Evolutionary conservation across 176 grass and related monocot species (phyloP).

Genomic region (Musa troglodytarum): DNA sequence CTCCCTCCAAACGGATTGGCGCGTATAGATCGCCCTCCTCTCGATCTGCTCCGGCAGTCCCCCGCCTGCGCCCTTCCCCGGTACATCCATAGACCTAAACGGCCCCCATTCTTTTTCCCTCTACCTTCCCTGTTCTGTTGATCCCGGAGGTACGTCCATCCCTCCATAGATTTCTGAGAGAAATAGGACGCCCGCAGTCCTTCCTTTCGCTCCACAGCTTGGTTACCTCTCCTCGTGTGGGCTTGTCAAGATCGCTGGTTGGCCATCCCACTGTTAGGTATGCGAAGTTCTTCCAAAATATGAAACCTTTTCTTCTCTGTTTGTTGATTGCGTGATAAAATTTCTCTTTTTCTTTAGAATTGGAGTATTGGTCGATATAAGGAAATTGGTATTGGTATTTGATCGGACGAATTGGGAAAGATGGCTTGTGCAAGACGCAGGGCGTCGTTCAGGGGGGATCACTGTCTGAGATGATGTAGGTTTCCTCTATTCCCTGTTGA

Average conservation of each 20-base stretch:
- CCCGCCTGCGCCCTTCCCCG: too few relatives aligned
- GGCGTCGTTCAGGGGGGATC: background rate
- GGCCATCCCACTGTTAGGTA: background rate
- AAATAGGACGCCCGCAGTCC: background rate
- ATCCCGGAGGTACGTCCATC: too few relatives aligned
- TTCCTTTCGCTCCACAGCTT: background rate
- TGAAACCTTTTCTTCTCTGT: background rate
- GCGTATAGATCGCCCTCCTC: too few relatives aligned
- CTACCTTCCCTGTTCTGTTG: too few relatives aligned
- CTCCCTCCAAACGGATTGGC: too few relatives aligned
- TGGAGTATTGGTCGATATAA: background rate
- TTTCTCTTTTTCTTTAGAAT: background rate
- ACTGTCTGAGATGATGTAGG: constrained; percentile 21
- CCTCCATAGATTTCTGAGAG: background rate
- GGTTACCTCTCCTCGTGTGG: background rate
- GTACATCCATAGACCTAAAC: too few relatives aligned
- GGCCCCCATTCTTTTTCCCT: too few relatives aligned
- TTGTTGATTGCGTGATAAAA: background rate
- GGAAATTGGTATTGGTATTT: constrained; percentile 4
- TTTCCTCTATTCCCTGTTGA: constrained; percentile 12
- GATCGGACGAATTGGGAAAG: constrained; percentile 15
- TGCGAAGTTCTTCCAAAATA: too few relatives aligned
- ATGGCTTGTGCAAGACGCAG: constrained; percentile 26
- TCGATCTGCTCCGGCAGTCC: too few relatives aligned
- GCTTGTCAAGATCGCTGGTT: background rate